Evolutionary conservation across 768 basidiomycete genomes (phyloP).

Genomic region (Agrocybe praecox): DNA sequence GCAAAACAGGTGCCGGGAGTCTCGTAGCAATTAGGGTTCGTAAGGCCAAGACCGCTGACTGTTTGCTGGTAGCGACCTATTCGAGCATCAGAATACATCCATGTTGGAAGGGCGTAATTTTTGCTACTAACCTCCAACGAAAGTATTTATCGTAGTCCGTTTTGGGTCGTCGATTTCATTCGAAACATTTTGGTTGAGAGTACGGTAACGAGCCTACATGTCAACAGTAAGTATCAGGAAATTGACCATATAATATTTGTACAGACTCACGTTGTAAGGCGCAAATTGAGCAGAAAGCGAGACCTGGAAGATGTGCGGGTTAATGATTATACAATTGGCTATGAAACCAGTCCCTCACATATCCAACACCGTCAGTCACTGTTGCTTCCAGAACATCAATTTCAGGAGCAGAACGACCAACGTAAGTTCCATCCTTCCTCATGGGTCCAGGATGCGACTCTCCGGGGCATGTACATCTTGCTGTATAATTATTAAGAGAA

Average conservation of each 20-base stretch:
- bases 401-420: constrained; percentile 64
- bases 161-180: neutral
- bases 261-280: constrained; percentile 57
- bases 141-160: neutral
- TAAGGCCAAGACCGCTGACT: constrained; percentile 62
- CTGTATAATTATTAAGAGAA: constrained; percentile 13
- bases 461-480: constrained; percentile 40
- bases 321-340: neutral
- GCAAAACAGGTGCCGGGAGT: constrained; percentile 28
- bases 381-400: constrained; percentile 68
- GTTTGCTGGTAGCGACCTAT: constrained; percentile 67
- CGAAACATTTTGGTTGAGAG: neutral
- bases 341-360: constrained; percentile 16
- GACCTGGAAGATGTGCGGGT: constrained; percentile 31
- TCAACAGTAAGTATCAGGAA: no score
- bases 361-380: constrained; percentile 28
- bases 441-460: constrained; percentile 43
- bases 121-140: neutral
- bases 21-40: constrained; percentile 69
- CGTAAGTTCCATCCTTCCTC: constrained; percentile 50
- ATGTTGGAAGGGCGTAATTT: constrained; percentile 7
- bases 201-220: neutral
- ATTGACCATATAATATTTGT: no score
- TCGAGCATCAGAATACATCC: constrained; percentile 25
- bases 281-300: constrained; percentile 53